These are phyloP conservation scores for Mucor velutinosus DNA, from an alignment of 371 early-diverging fungal species.

Conservation along the genomic window DNA sequence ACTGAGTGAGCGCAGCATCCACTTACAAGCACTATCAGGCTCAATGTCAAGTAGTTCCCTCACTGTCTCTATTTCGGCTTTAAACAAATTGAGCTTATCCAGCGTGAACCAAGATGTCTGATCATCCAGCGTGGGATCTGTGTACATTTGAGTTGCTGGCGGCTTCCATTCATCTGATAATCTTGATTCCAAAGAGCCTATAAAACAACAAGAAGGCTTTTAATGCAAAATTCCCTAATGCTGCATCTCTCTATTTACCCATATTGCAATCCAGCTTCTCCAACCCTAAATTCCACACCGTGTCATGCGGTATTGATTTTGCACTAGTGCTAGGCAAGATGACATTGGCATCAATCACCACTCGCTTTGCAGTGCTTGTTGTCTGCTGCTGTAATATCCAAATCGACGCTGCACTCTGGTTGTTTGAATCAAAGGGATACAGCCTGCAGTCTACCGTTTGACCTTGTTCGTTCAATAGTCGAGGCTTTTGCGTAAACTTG, in stretches of 20 bases:
- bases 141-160: slow-evolving; percentile 14
- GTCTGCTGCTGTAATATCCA: slow-evolving; percentile 19
- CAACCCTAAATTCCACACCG: slow-evolving; percentile 3
- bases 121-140: slow-evolving; percentile 21
- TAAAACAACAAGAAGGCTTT: neutral
- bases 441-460: slow-evolving; percentile 16
- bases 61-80: slow-evolving; percentile 66
- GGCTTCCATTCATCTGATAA: slow-evolving; percentile 13
- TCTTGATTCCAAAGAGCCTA: neutral
- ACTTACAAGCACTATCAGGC: slow-evolving; percentile 85
- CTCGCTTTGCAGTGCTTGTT: neutral
- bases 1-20: neutral
- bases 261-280: neutral
- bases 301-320: slow-evolving; percentile 14
- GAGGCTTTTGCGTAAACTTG: slow-evolving; percentile 16
- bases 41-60: slow-evolving; percentile 85
- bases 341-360: slow-evolving; percentile 11
- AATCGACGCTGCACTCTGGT: slow-evolving; percentile 23
- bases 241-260: neutral
- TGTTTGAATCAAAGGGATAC: slow-evolving; percentile 12
- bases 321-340: slow-evolving; percentile 29
- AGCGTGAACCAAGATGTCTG: slow-evolving; percentile 37
- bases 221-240: neutral
- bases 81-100: slow-evolving; percentile 49
- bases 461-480: slow-evolving; percentile 4